Conservation (phyloP, 129 eudicot species). For the Escallonia herrerae region DNA sequence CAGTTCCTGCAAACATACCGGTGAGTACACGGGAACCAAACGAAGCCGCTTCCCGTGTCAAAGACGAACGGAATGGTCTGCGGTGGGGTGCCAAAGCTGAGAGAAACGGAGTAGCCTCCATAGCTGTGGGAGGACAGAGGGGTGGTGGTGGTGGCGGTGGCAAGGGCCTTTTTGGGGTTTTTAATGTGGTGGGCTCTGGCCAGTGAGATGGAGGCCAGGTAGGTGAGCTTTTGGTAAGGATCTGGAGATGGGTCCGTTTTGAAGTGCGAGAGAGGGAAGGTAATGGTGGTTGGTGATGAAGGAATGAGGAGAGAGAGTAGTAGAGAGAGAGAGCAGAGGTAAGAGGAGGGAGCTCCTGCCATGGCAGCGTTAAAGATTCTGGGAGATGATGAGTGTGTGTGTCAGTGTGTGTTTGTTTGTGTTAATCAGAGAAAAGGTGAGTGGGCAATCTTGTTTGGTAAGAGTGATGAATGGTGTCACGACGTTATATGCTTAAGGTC, state of each 20-base stretch:
- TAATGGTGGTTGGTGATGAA: slow-evolving; percentile 20
- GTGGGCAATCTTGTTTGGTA: no score
- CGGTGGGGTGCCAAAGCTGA: slow-evolving; percentile 51
- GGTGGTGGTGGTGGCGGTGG: slow-evolving; percentile 33
- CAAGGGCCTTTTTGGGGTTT: slow-evolving; percentile 14
- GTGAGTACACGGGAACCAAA: slow-evolving; percentile 54
- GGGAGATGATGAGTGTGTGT: not conserved
- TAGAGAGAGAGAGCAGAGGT: slow-evolving; percentile 12
- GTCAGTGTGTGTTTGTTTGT: not conserved
- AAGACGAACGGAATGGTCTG: slow-evolving; percentile 33
- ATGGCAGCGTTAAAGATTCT: not conserved
- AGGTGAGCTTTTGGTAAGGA: slow-evolving; percentile 26
- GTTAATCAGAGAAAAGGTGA: no score
- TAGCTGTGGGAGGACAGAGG: slow-evolving; percentile 37
- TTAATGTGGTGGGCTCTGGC: slow-evolving; percentile 45
- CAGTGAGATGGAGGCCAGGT: slow-evolving; percentile 29
- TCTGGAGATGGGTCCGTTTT: slow-evolving; percentile 14
- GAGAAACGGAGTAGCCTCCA: slow-evolving; percentile 48
- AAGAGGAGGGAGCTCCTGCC: slow-evolving; percentile 5
- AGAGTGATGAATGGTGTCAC: no score
- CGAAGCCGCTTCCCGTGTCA: slow-evolving; percentile 51
- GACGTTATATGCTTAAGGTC: no score
- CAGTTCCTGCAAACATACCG: slow-evolving; percentile 40
- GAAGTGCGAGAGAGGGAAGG: slow-evolving; percentile 30
- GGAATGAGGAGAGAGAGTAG: slow-evolving; percentile 17